A percentile compares a stretch with the other conserved stretches of the same genome.
Conservation (phyloP, 805 yeast species). For the Tetrapisispora pingtungensis region DNA sequence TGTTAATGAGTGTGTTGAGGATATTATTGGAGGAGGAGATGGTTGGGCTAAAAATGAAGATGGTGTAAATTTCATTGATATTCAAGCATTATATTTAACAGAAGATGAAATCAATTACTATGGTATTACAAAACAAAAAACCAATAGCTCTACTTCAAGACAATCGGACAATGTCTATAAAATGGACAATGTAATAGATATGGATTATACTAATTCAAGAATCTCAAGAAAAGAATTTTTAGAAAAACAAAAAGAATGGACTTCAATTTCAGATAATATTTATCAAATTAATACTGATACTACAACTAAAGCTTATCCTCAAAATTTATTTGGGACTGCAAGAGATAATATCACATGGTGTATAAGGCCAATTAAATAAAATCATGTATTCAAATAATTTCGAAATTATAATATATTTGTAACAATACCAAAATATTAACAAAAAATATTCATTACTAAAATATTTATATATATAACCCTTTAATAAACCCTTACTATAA, state of each 20-base stretch:
- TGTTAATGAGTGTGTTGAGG: constrained; percentile 65
- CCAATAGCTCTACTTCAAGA: background rate
- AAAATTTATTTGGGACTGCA: background rate
- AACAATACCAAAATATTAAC: too few relatives aligned
- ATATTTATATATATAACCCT: background rate
- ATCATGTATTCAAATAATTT: too few relatives aligned
- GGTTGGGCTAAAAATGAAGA: constrained; percentile 48
- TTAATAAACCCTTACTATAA: background rate
- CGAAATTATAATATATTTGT: too few relatives aligned
- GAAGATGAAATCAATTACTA: constrained; percentile 21
- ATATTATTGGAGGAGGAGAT: constrained; percentile 61
- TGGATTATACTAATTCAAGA: background rate
- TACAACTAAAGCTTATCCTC: background rate
- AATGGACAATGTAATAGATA: constrained; percentile 5
- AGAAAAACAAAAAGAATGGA: constrained; percentile 18
- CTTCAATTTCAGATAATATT: constrained; percentile 3
- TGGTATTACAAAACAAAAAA: background rate
- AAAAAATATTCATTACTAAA: too few relatives aligned
- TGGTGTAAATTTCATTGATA: constrained; percentile 25
- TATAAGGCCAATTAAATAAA: background rate
- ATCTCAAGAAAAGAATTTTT: constrained; percentile 24
- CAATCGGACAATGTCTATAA: background rate
- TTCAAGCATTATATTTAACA: constrained; percentile 22
- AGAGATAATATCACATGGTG: constrained; percentile 3
- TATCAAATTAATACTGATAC: background rate